Percentiles rank a stretch among this genome's conserved stretches.
Conservation (phyloP, 306 rosid genomes). For the Trifolium dubium region DNA sequence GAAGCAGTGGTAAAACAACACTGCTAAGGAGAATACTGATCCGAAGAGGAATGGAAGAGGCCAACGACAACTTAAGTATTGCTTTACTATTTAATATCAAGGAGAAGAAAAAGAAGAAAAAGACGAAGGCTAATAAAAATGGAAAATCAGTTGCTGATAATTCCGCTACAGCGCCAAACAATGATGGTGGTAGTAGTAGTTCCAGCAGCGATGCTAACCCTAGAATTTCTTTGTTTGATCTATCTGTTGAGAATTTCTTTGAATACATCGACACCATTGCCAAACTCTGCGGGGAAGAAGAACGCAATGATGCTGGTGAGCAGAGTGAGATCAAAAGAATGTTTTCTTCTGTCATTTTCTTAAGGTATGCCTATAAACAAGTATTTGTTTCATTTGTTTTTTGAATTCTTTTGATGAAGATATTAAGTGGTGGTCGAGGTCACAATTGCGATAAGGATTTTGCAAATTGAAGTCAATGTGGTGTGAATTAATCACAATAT, state of each 20-base stretch:
- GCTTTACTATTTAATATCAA: constrained; percentile 17
- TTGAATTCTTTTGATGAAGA: neutral
- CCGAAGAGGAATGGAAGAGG: constrained; percentile 26
- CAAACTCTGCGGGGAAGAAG: constrained; percentile 66
- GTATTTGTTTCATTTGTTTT: neutral
- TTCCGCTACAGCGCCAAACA: constrained; percentile 5
- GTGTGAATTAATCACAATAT: no score
- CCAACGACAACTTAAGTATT: constrained; percentile 21
- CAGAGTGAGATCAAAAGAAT: constrained; percentile 57
- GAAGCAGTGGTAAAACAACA: no score
- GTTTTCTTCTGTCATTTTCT: constrained; percentile 64
- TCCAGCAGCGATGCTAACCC: neutral
- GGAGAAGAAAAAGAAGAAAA: constrained; percentile 39
- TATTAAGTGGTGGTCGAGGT: no score
- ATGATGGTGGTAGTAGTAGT: constrained; percentile 31
- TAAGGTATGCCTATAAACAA: constrained; percentile 52
- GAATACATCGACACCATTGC: constrained; percentile 56
- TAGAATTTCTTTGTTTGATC: constrained; percentile 59
- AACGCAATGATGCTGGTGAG: constrained; percentile 33
- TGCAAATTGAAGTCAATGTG: no score
- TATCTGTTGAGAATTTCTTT: constrained; percentile 70
- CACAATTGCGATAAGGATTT: no score
- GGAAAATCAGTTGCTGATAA: neutral
- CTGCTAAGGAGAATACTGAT: no score
- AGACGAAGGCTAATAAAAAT: constrained; percentile 22